Base-by-base conservation (phyloP, 768 basidiomycete species). In the Dioszegia aurantiaca region DNA sequence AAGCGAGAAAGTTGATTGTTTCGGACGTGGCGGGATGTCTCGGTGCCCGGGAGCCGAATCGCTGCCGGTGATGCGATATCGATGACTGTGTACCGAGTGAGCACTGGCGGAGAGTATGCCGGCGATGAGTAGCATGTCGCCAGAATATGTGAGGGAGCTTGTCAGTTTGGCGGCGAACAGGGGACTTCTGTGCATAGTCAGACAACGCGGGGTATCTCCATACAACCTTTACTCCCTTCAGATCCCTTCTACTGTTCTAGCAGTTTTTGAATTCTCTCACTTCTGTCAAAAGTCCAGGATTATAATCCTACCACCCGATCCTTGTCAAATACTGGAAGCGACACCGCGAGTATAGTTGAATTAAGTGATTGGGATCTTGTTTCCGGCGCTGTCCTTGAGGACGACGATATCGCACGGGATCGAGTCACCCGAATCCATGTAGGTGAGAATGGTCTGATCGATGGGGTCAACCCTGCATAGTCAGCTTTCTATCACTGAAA, bases 361-460 rank as follows among this genome's bases (percentile, higher is more conserved):
- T 59, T 79, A 90, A 36, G 92, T 93, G 28, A 94, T 87, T 28
- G 85, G 91, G 27, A 95, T 88, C 59, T 92, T 86, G 58, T 92
- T 87, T 0, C 92, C 92, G 75, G 84, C 83, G 8, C 90, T 90
- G 72, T 97, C 91, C 75, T 90, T 75, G 61, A 97, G 79, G 53
- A 97, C 87, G 26, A 95, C 90, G 12, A 94, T 77, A 74, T 95
- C 91, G 75, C 90, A 92, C 59, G 89, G 88, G 46, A 95, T 84
- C 74, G 86, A 88, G 78, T 95, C 92, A 5, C 89, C 89, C 0
- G 87, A 89, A 72, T 98, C 95, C 78, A 90, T 82, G 71, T 93
- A 95, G 2, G 89, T 84, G 14, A 99, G 86, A 65, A 87, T 85
- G 10, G 95, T 98, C 37, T 86, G 86, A 73, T 99, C 94, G 39